Evolutionary conservation across 495 filamentous ascomycete genomes (phyloP), one percentile per base, ranked within the genome.

Genomic region (Penicillium canescens): DNA sequence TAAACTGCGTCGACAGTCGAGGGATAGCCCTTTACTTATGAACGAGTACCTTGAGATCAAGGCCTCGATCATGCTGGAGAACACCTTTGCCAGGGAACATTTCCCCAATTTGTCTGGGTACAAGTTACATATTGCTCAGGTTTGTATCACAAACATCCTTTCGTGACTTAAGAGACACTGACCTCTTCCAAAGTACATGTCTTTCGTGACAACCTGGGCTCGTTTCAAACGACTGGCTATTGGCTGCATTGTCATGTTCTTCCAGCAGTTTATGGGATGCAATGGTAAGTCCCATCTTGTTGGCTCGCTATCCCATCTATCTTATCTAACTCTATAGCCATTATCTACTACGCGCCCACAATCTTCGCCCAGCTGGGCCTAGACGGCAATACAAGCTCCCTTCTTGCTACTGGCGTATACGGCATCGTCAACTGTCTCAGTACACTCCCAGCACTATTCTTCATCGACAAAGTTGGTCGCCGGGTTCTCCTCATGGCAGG

Each of bases 21-120:
- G 21, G 20, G 60, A 67, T 64, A 79, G 86, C 58, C 83, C 88
- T 47, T 73, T 85, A 0, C 81, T 94, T 41, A 78, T 87, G 61
- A 79, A 89, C 23, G 91, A 93, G 59, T 92, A 86, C 66, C 77
- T 90, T 26, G 91, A 94, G 63, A 92, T 96, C 68, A 86, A 87
- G 65, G 87, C 89, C 0, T 88, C 90, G 51, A 85, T 85, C 4
- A 78, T 86, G 47, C 89, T 92, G 49, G 90, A 94, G 71, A 90
- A 92, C 70, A 82, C 87, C 13, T 87, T 82, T 24, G 77, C 86
- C 1, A 80, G 81, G 2, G 85, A 88, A 58, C 74, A 88, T 33
- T 95, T 88, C 71, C 89, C 89, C 4, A 65, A 84, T 12, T 62
- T 90, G 6, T 77, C 77, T 2, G 82, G 86, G 40, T 75, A 78